A percentile compares a stretch with the other conserved stretches of the same genome.
These are phyloP conservation scores for Beauveria sp. DNA, from an alignment of 2,329 filamentous ascomycete genomes.

Conservation along the genomic window DNA sequence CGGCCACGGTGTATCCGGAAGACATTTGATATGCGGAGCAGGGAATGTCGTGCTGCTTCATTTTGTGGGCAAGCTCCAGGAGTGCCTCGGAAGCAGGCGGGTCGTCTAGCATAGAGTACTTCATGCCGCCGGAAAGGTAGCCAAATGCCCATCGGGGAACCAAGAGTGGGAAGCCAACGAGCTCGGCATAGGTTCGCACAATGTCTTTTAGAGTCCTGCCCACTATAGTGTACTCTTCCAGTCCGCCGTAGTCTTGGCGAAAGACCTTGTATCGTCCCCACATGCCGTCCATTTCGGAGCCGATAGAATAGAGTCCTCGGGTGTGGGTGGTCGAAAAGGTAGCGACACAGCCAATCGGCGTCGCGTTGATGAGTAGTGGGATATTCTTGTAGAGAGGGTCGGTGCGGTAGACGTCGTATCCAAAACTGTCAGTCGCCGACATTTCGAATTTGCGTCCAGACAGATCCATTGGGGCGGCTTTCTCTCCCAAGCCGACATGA, in stretches of 20 bases:
- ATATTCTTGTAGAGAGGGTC: constrained; percentile 73
- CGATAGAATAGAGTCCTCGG: constrained; percentile 57
- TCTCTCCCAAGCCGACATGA: constrained; percentile 65
- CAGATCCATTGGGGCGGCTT: constrained; percentile 65
- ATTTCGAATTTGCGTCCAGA: constrained; percentile 58
- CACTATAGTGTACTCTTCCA: constrained; percentile 64
- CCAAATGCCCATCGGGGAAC: constrained; percentile 67
- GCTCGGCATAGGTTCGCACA: constrained; percentile 56
- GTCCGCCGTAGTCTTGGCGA: constrained; percentile 62
- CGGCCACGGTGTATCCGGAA: constrained; percentile 63
- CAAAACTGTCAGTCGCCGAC: constrained; percentile 64
- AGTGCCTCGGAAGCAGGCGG: constrained; percentile 50
- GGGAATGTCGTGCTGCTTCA: constrained; percentile 58
- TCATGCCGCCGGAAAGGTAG: constrained; percentile 59
- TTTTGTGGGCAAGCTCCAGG: constrained; percentile 51
- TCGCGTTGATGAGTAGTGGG: constrained; percentile 62
- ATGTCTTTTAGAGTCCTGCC: constrained; percentile 60
- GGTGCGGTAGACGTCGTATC: constrained; percentile 62
- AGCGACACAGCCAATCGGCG: constrained; percentile 54
- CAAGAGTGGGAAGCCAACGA: constrained; percentile 60
- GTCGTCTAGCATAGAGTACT: constrained; percentile 42
- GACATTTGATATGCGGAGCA: constrained; percentile 67
- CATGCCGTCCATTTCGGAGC: constrained; percentile 66
- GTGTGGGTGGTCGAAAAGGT: constrained; percentile 61
- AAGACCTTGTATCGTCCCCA: constrained; percentile 71